Evolutionary conservation across 495 filamentous ascomycete species (phyloP).

Genomic region (Aspergillus olivimuriae): DNA sequence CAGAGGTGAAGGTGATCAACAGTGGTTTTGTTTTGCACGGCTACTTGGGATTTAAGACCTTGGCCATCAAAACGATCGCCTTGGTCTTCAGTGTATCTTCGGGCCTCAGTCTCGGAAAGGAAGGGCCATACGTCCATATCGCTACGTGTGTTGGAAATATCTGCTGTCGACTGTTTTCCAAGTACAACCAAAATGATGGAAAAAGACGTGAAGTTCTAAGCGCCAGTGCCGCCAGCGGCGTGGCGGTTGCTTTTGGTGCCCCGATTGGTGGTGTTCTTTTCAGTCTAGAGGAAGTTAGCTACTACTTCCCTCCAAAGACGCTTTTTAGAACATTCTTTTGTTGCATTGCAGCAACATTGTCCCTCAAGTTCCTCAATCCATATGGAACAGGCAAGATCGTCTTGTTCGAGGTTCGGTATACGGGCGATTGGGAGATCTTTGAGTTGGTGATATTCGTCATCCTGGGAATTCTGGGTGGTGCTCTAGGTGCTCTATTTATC

Average conservation of each 20-base stretch:
- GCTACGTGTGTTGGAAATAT: slow-evolving; percentile 95
- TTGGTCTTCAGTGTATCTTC: slow-evolving; percentile 87
- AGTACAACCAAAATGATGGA: slow-evolving; percentile 91
- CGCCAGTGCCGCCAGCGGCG: slow-evolving; percentile 85
- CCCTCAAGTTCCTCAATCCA: slow-evolving; percentile 89
- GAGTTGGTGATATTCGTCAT: slow-evolving; percentile 81
- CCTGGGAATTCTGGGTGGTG: slow-evolving; percentile 78
- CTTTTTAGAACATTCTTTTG: slow-evolving; percentile 98
- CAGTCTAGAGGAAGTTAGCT: slow-evolving; percentile 89
- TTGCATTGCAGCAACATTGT: slow-evolving; percentile 86
- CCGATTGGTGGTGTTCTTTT: slow-evolving; percentile 92
- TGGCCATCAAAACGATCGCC: slow-evolving; percentile 78
- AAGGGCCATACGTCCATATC: slow-evolving; percentile 97
- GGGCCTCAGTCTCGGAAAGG: slow-evolving; percentile 89
- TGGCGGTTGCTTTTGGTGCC: slow-evolving; percentile 91
- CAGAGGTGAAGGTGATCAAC: slow-evolving; percentile 94
- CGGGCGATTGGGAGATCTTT: slow-evolving; percentile 91
- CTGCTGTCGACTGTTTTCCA: slow-evolving; percentile 81
- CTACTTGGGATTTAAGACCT: slow-evolving; percentile 83
- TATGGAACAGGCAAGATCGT: slow-evolving; percentile 97
- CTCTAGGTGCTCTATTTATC: slow-evolving; percentile 86
- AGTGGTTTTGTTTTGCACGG: slow-evolving; percentile 97
- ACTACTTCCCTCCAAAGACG: slow-evolving; percentile 98
- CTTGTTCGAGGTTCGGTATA: slow-evolving; percentile 87
- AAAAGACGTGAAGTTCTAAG: slow-evolving; percentile 88